Evolutionary conservation across 2,329 filamentous ascomycete genomes (phyloP).

Genomic region (Trichoderma endophyticum): DNA sequence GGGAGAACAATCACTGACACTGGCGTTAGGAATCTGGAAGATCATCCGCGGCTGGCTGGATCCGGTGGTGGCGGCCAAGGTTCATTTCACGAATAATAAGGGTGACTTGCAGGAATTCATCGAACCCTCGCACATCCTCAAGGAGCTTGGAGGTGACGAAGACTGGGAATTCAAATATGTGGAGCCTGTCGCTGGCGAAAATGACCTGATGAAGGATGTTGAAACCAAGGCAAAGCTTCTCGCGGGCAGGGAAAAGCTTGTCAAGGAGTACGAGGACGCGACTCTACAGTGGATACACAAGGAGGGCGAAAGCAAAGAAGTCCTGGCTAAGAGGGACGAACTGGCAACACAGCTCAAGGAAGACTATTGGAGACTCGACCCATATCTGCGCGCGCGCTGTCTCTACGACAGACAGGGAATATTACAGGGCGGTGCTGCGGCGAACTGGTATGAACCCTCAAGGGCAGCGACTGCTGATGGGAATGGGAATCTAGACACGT

Average conservation of each 20-base stretch:
- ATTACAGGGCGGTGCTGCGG: constrained; percentile 61
- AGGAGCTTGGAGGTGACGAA: constrained; percentile 82
- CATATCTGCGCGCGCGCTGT: constrained; percentile 78
- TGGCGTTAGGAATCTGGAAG: constrained; percentile 74
- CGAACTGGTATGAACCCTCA: constrained; percentile 42
- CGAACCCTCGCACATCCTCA: constrained; percentile 64
- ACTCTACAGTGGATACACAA: constrained; percentile 71
- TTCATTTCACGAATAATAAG: constrained; percentile 83
- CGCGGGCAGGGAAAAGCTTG: constrained; percentile 60
- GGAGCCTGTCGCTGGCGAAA: constrained; percentile 74
- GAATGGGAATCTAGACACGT: constrained; percentile 11
- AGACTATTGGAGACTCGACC: constrained; percentile 89
- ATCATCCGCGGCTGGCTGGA: constrained; percentile 96
- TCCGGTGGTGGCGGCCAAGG: constrained; percentile 89
- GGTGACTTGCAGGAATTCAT: constrained; percentile 79
- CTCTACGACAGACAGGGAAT: constrained; percentile 80
- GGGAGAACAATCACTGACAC: background rate
- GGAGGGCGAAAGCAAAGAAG: constrained; percentile 43
- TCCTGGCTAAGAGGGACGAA: constrained; percentile 56
- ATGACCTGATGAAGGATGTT: constrained; percentile 67
- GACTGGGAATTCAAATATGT: constrained; percentile 80
- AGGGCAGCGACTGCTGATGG: background rate
- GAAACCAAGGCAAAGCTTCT: constrained; percentile 62
- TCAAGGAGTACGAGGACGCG: constrained; percentile 68
- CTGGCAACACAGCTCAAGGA: constrained; percentile 62